Evolutionary conservation across 805 yeast species (phyloP).

Genomic region (Pichia heedii): DNA sequence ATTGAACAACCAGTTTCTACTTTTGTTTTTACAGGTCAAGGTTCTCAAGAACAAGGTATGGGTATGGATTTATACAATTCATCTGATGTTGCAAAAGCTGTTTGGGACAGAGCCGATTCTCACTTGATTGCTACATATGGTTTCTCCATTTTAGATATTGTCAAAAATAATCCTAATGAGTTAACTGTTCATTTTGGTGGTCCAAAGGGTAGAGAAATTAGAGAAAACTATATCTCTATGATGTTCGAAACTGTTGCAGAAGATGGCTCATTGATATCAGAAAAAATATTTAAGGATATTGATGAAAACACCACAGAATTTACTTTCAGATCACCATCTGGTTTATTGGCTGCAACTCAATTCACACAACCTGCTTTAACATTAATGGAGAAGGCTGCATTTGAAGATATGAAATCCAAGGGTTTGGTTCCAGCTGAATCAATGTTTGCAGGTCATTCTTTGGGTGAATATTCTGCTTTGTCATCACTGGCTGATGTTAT

Average conservation of each 20-base stretch:
- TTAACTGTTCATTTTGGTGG: conserved; percentile 97
- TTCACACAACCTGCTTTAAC: conserved; percentile 99
- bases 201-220: conserved; percentile 88
- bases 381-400: conserved; percentile 97
- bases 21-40: conserved; percentile 98
- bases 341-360: conserved; percentile 95
- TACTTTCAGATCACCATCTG: conserved; percentile 89
- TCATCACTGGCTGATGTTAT: conserved; percentile 96
- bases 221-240: conserved; percentile 93
- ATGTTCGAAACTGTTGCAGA: conserved; percentile 91
- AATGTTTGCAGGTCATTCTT: conserved; percentile 97
- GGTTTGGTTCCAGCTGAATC: conserved; percentile 91
- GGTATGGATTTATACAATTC: conserved; percentile 97
- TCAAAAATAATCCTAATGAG: conserved; percentile 90
- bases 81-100: conserved; percentile 85
- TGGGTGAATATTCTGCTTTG: conserved; percentile 97
- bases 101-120: conserved; percentile 96
- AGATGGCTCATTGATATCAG: conserved; percentile 76
- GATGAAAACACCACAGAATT: conserved; percentile 70
- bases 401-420: conserved; percentile 93
- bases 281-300: conserved; percentile 92
- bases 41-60: conserved; percentile 99
- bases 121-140: conserved; percentile 94
- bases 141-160: conserved; percentile 93
- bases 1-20: conserved; percentile 97